Percentiles rank a stretch among this genome's conserved stretches.
Conservation (phyloP, 805 yeast species). For the Sugiyamaella smithiae region DNA sequence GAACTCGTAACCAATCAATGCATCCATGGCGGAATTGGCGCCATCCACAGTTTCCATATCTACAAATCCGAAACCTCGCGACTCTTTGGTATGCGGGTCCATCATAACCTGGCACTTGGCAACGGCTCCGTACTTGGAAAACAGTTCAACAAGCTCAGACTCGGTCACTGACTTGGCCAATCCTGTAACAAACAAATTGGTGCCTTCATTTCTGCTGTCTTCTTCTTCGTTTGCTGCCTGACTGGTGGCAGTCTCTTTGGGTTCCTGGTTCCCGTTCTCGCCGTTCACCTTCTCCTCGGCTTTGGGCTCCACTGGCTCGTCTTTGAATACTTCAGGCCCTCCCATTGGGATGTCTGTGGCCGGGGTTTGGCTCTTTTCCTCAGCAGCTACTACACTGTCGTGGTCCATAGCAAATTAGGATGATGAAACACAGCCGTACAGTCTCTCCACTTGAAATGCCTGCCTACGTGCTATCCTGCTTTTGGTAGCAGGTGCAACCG, state of each 20-base stretch:
- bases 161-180: conserved; percentile 32
- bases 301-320: too few species aligned
- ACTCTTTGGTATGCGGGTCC: conserved; percentile 43
- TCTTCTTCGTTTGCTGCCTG: conserved; percentile 21
- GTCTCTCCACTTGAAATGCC: too few species aligned
- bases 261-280: background rate
- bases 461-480: too few species aligned
- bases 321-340: too few species aligned
- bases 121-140: conserved; percentile 31
- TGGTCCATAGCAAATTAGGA: too few species aligned
- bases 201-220: conserved; percentile 33
- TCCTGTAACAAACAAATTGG: conserved; percentile 37
- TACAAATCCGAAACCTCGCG: conserved; percentile 54
- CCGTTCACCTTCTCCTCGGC: background rate
- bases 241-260: background rate
- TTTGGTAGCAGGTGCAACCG: too few species aligned
- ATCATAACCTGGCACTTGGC: conserved; percentile 40
- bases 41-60: conserved; percentile 42
- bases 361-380: too few species aligned
- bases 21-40: conserved; percentile 46
- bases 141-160: conserved; percentile 28
- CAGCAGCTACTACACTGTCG: too few species aligned
- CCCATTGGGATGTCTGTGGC: too few species aligned
- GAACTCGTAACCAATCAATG: conserved; percentile 42
- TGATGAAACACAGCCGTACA: too few species aligned